phyloP scores from a whole-genome alignment of 2,329 filamentous ascomycete species.

The Alternaria tenuissima region DNA sequence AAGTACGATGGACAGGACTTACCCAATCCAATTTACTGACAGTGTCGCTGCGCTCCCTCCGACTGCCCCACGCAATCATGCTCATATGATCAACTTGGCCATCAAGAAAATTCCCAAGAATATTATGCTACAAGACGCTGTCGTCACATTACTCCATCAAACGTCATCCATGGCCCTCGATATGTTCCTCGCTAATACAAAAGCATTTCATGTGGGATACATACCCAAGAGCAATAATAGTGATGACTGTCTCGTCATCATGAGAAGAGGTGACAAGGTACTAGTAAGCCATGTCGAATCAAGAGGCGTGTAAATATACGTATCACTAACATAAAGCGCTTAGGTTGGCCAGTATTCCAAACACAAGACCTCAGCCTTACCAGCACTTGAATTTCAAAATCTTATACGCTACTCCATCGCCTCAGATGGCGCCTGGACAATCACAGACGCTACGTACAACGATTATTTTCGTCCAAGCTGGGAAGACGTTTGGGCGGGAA shows the following conservation, averaged over 20 bases:
- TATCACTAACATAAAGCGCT: too few species aligned
- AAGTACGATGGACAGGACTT: neutral
- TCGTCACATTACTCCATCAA: neutral
- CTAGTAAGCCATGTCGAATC: neutral
- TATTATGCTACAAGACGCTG: neutral
- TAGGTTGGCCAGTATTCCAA: neutral
- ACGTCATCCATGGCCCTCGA: neutral
- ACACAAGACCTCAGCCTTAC: neutral
- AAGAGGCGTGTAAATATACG: neutral
- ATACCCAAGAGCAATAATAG: neutral
- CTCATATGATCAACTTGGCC: constrained; percentile 14
- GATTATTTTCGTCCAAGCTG: constrained; percentile 6
- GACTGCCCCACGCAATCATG: neutral
- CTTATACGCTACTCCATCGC: constrained; percentile 3
- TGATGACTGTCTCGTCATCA: neutral
- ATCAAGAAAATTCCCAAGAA: neutral
- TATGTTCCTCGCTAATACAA: neutral
- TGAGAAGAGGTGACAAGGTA: neutral
- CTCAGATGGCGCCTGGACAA: neutral
- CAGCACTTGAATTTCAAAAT: constrained; percentile 1
- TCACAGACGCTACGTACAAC: constrained; percentile 2
- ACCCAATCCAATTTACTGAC: constrained; percentile 1
- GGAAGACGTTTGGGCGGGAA: constrained; percentile 2
- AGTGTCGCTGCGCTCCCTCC: constrained; percentile 2
- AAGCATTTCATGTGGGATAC: neutral